phyloP scores from a whole-genome alignment of 2,329 filamentous ascomycete genomes.

The Lecanicillium sp. region DNA sequence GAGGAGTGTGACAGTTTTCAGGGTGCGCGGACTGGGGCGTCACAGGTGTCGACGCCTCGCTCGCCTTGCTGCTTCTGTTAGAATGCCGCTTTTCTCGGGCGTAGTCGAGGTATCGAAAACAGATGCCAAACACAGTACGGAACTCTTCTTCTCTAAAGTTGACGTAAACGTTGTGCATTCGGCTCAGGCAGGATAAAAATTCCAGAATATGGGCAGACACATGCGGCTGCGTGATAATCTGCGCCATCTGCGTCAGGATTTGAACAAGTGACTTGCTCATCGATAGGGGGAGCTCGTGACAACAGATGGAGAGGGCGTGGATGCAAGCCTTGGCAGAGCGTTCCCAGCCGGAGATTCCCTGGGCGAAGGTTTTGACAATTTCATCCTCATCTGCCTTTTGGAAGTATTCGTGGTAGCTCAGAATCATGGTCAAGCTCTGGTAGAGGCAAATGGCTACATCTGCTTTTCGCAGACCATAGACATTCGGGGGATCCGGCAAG shows the following conservation, averaged over 20 bases:
- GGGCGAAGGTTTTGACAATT: slow-evolving; percentile 77
- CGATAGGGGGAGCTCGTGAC: slow-evolving; percentile 84
- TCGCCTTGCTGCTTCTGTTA: slow-evolving; percentile 39
- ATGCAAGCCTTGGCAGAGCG: slow-evolving; percentile 88
- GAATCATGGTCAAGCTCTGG: slow-evolving; percentile 76
- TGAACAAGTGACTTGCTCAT: slow-evolving; percentile 79
- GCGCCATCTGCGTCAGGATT: slow-evolving; percentile 88
- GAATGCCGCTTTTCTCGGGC: slow-evolving; percentile 61
- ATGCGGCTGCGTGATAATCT: slow-evolving; percentile 88
- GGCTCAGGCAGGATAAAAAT: slow-evolving; percentile 83
- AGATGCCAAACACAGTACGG: slow-evolving; percentile 90
- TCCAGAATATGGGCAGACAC: slow-evolving; percentile 94
- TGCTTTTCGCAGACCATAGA: slow-evolving; percentile 75
- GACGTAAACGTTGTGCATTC: slow-evolving; percentile 75
- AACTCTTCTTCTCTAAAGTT: slow-evolving; percentile 91
- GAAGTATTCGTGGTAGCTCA: slow-evolving; percentile 86
- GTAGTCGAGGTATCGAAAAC: slow-evolving; percentile 87
- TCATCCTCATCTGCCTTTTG: slow-evolving; percentile 82
- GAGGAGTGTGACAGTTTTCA: slow-evolving; percentile 22
- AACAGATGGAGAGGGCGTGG: slow-evolving; percentile 89
- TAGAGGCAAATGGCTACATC: slow-evolving; percentile 88
- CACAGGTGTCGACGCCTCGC: slow-evolving; percentile 34
- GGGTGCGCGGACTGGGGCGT: slow-evolving; percentile 16
- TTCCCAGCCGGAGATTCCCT: slow-evolving; percentile 78
- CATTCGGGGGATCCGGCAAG: slow-evolving; percentile 74